Evolutionary conservation across 2,329 filamentous ascomycete genomes (phyloP), one percentile per base, ranked within the genome.

Genomic region (Aspergillus tanneri): DNA sequence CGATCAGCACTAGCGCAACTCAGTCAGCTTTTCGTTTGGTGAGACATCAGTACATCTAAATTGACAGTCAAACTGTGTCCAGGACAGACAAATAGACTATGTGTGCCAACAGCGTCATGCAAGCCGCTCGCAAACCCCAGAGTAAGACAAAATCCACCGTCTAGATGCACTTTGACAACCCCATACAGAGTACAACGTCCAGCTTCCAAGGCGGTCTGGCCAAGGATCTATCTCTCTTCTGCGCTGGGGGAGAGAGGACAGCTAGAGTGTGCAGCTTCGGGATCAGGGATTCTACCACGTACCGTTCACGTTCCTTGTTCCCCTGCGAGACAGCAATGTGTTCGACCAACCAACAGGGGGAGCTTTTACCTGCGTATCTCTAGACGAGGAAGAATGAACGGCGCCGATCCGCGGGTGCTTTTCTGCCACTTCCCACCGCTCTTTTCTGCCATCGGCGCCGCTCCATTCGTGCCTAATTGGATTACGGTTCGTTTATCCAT

Each of bases 371-470:
- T n/a, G n/a, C n/a, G n/a, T n/a, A n/a, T n/a, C n/a, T n/a, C n/a
- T n/a, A n/a, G 37, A 40, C 38, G 36, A 23, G 16, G n/a, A 42
- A 23, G 44, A 30, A 47, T 14, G 35, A 25, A 23, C n/a, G 28
- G 39, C 40, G 35, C 34, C 28, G 34, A 37, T 28, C 37, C 25
- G 37, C 37, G 25, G 47, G 21, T 27, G 12, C 21, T 16, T 36
- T 50, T 50, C 43, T 52, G 49, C 49, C 37, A 5, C 5, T 4
- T n/a, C 11, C 2, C 32, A 46, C 49, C 49, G 49, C 42, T 37
- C 14, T n/a, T 27, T 52, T 46, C 49, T 52, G 49, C 49, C 48
- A 2, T 12, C n/a, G 27, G 25, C 28, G n/a, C 27, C 18, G 23
- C 21, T 22, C 28, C 5, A 2, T 5, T 8, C 5, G 18, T 23